These are phyloP conservation scores for Pichia norvegensis DNA, from an alignment of 1,139 yeast species.

Conservation along the genomic window DNA sequence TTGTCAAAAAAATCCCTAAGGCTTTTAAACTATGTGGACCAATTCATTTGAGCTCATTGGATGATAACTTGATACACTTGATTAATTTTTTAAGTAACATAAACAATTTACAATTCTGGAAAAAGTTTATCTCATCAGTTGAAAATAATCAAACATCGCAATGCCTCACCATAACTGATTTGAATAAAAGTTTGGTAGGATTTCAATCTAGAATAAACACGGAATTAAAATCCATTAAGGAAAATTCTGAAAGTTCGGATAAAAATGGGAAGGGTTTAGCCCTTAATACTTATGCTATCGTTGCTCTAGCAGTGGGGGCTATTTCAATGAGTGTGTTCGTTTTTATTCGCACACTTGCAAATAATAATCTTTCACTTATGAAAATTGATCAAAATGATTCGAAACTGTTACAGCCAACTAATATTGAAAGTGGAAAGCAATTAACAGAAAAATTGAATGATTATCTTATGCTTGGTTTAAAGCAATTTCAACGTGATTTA, in stretches of 20 bases:
- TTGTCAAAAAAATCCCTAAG: constrained; percentile 10
- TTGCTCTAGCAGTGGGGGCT: constrained; percentile 25
- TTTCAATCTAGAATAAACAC: constrained; percentile 2
- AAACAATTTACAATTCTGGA: constrained; percentile 11
- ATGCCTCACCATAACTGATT: constrained; percentile 5
- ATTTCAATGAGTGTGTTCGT: constrained; percentile 23
- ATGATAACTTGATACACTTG: constrained; percentile 47
- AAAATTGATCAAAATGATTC: not conserved
- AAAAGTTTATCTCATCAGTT: constrained; percentile 5
- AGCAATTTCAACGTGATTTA: not conserved
- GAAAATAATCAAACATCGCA: not conserved
- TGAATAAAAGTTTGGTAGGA: constrained; percentile 21
- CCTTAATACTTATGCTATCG: constrained; percentile 15
- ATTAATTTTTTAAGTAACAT: constrained; percentile 26
- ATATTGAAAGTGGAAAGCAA: not conserved
- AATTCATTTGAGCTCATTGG: constrained; percentile 48
- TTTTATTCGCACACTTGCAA: constrained; percentile 20
- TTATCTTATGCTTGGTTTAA: not conserved
- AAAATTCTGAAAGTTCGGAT: not conserved
- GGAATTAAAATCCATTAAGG: not conserved
- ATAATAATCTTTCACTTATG: not conserved
- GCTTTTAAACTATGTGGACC: constrained; percentile 26
- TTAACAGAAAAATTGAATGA: not conserved
- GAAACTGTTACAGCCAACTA: not conserved
- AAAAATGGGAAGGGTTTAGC: not conserved